These are phyloP conservation scores for Paraphaeosphaeria minitans DNA, from an alignment of 2,329 filamentous ascomycete genomes.

Conservation along the genomic window DNA sequence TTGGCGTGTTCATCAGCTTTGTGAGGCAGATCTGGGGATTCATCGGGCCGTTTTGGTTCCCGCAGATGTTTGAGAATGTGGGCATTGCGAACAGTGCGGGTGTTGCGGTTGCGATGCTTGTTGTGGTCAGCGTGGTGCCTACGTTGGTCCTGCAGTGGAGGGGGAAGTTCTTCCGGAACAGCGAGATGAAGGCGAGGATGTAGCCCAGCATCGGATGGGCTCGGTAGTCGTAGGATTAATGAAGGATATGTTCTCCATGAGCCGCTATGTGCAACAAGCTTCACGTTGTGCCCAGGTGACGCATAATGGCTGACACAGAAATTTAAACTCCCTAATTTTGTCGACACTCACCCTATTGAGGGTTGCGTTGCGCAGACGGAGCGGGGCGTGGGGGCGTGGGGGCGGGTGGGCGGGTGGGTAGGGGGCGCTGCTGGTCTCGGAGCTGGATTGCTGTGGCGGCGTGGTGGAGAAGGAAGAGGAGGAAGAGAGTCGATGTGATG, in stretches of 20 bases:
- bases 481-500: too few species aligned
- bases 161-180: slow-evolving; percentile 22
- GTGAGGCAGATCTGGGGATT: slow-evolving; percentile 57
- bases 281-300: too few species aligned
- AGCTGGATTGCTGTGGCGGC: too few species aligned
- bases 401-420: too few species aligned
- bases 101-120: slow-evolving; percentile 42
- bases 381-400: too few species aligned
- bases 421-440: too few species aligned
- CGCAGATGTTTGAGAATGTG: slow-evolving; percentile 47
- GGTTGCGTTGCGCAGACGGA: slow-evolving; percentile 7
- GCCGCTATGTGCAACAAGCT: too few species aligned
- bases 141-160: slow-evolving; percentile 34
- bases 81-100: slow-evolving; percentile 46
- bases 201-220: background rate
- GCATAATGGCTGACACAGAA: too few species aligned
- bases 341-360: too few species aligned
- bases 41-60: slow-evolving; percentile 51
- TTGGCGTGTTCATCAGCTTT: slow-evolving; percentile 65
- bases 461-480: too few species aligned
- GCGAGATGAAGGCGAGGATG: slow-evolving; percentile 27
- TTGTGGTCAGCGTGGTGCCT: slow-evolving; percentile 31
- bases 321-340: too few species aligned
- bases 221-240: background rate
- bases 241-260: background rate